phyloP scores from a whole-genome alignment of 805 yeast genomes.

The Cyberlindnera meyerae region DNA sequence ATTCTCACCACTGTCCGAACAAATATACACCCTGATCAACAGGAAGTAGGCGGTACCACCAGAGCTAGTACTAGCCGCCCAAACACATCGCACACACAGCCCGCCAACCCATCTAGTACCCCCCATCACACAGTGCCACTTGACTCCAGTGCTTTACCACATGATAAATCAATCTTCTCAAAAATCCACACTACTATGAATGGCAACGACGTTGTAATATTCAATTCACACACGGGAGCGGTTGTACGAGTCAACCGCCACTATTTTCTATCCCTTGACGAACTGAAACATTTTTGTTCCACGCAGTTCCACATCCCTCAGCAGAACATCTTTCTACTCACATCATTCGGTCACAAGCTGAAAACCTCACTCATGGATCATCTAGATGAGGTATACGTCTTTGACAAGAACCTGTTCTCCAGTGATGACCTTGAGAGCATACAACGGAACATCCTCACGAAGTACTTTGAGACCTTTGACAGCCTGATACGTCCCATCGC shows the following conservation, averaged over 20 bases:
- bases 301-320: conserved; percentile 37
- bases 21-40: no score
- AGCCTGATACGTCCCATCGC: conserved; percentile 30
- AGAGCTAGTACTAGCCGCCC: no score
- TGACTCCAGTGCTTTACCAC: no score
- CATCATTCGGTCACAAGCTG: conserved; percentile 62
- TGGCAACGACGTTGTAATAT: conserved; percentile 13
- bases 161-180: no score
- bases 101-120: no score
- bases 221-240: conserved; percentile 43
- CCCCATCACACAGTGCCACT: no score
- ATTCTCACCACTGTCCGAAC: no score
- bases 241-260: conserved; percentile 32
- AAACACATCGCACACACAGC: no score
- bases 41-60: no score
- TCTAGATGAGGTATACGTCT: conserved; percentile 53
- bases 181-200: conserved; percentile 5
- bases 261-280: conserved; percentile 37
- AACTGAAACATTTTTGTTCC: conserved; percentile 37
- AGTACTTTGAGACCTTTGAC: conserved; percentile 10
- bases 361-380: conserved; percentile 40
- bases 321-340: conserved; percentile 44
- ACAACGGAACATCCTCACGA: conserved; percentile 13
- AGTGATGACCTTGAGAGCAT: conserved; percentile 20
- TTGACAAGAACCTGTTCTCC: conserved; percentile 56